These are phyloP conservation scores for Atractiella rhizophila DNA, from an alignment of 768 basidiomycete species.

Conservation along the genomic window DNA sequence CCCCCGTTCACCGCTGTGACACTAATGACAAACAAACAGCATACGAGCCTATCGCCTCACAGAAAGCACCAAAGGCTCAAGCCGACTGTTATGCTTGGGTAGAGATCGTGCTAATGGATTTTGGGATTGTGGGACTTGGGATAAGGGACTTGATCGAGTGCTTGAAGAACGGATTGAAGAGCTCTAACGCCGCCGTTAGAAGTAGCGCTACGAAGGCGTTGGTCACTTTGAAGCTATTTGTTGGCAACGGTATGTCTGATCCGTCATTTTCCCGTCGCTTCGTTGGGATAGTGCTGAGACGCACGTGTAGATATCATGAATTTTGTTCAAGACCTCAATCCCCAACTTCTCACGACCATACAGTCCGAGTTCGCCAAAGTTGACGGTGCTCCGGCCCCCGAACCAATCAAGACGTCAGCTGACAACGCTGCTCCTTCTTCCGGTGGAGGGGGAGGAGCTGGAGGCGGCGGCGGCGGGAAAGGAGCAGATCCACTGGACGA, in stretches of 20 bases:
- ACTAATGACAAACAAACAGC: slow-evolving; percentile 26
- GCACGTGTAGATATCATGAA: slow-evolving; percentile 48
- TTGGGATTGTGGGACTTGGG: slow-evolving; percentile 66
- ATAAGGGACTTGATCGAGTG: slow-evolving; percentile 71
- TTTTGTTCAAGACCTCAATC: slow-evolving; percentile 77
- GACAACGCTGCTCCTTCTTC: slow-evolving; percentile 38
- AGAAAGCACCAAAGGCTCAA: slow-evolving; percentile 89
- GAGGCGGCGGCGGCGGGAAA: slow-evolving; percentile 8
- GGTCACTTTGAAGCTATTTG: slow-evolving; percentile 73
- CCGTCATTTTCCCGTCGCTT: not conserved
- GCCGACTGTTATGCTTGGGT: slow-evolving; percentile 78
- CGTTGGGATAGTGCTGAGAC: slow-evolving; percentile 8
- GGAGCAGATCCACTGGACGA: slow-evolving; percentile 60
- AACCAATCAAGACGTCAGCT: slow-evolving; percentile 47
- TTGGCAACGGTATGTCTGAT: slow-evolving; percentile 44
- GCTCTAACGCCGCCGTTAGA: slow-evolving; percentile 79
- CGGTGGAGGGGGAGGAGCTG: slow-evolving; percentile 23
- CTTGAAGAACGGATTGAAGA: slow-evolving; percentile 57
- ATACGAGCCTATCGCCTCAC: slow-evolving; percentile 76
- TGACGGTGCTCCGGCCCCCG: slow-evolving; percentile 47
- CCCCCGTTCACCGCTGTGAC: not conserved
- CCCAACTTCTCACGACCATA: slow-evolving; percentile 75
- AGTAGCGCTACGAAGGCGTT: slow-evolving; percentile 79
- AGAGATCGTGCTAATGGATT: slow-evolving; percentile 58
- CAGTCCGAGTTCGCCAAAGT: slow-evolving; percentile 77